These are phyloP conservation scores for Arachnopeziza araneosa DNA, from an alignment of 2,329 filamentous ascomycete genomes.

Conservation along the genomic window DNA sequence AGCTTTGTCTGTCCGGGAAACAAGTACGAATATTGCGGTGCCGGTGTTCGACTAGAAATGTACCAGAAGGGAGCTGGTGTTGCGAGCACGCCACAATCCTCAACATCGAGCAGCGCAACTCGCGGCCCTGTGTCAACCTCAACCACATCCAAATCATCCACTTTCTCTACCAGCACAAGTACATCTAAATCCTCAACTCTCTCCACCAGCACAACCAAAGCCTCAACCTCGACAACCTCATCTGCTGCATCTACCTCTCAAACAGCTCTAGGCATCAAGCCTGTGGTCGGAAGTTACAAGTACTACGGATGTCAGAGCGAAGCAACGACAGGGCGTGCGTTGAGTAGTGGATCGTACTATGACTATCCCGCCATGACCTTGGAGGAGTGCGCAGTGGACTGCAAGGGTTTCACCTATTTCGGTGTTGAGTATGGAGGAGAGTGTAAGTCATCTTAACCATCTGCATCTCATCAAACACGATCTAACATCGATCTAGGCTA, in stretches of 20 bases:
- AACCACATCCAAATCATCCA: constrained; percentile 1
- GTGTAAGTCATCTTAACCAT: constrained; percentile 23
- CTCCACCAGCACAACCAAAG: background rate
- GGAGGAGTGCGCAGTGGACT: constrained; percentile 29
- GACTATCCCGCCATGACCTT: constrained; percentile 21
- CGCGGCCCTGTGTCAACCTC: constrained; percentile 7
- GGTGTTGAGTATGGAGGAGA: constrained; percentile 37
- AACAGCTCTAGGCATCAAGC: background rate
- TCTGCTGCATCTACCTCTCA: background rate
- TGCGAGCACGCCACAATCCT: background rate
- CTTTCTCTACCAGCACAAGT: background rate
- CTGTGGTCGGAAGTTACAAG: constrained; percentile 1
- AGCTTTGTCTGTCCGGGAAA: constrained; percentile 26
- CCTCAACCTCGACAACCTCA: background rate
- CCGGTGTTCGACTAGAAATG: constrained; percentile 23
- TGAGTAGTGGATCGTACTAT: constrained; percentile 13
- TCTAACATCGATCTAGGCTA: constrained; percentile 20
- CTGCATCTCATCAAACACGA: background rate
- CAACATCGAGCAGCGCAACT: background rate
- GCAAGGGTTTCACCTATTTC: constrained; percentile 27
- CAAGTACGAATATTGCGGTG: constrained; percentile 31
- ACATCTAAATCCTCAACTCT: background rate
- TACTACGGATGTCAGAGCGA: constrained; percentile 31
- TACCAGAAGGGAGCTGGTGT: constrained; percentile 8
- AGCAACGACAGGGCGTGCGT: constrained; percentile 21